Percentiles rank a stretch among this genome's conserved stretches.
These are phyloP conservation scores for Pleurotus cornucopiae DNA, from an alignment of 768 basidiomycete genomes.

Conservation along the genomic window DNA sequence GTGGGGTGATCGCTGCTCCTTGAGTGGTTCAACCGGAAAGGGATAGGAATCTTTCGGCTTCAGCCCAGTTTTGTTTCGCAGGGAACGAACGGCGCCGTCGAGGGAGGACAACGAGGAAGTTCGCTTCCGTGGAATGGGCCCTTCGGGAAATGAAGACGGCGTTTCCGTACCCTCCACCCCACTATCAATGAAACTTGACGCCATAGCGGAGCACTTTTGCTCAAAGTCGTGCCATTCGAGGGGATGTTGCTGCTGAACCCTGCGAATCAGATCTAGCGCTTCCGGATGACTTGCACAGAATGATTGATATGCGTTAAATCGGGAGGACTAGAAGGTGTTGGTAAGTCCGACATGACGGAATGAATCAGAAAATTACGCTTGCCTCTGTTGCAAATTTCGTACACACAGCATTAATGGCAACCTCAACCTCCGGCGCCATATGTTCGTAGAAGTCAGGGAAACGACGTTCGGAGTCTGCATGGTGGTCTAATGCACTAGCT, in stretches of 20 bases:
- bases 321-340: constrained; percentile 47
- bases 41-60: constrained; percentile 26
- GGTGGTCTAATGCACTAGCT: constrained; percentile 24
- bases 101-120: constrained; percentile 49
- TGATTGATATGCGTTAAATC: constrained; percentile 75
- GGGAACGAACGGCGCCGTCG: constrained; percentile 37
- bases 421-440: constrained; percentile 30
- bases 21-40: constrained; percentile 13
- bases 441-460: constrained; percentile 1
- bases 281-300: constrained; percentile 88
- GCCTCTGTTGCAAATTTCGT: constrained; percentile 60
- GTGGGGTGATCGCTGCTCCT: constrained; percentile 20
- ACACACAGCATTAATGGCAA: constrained; percentile 46
- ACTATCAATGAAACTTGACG: constrained; percentile 30
- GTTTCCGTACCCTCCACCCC: background rate
- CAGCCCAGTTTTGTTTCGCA: constrained; percentile 26
- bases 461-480: constrained; percentile 4
- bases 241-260: constrained; percentile 56
- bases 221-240: constrained; percentile 85
- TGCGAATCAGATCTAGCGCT: constrained; percentile 71
- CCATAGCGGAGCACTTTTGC: constrained; percentile 61
- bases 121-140: constrained; percentile 29
- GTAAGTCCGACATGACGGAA: background rate
- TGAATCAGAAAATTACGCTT: constrained; percentile 13
- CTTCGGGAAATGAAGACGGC: constrained; percentile 1